Evolutionary conservation across 2,329 filamentous ascomycete genomes (phyloP).

Genomic region (Hypoxylon sp.): DNA sequence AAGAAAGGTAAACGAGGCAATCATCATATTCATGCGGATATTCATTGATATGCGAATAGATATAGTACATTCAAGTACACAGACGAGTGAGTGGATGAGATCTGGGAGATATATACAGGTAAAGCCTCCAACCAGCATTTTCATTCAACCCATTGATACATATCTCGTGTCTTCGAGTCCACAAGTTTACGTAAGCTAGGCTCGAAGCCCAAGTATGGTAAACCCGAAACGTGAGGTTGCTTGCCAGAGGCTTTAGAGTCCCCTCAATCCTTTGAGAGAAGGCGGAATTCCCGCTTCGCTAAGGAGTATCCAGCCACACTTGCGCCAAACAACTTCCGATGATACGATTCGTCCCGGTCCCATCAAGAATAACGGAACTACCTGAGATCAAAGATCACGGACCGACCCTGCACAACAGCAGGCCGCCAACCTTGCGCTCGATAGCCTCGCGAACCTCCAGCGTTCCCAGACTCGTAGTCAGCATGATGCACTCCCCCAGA

Average conservation of each 20-base stretch:
- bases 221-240: too few relatives aligned
- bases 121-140: background rate
- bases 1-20: too few relatives aligned
- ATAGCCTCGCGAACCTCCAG: conserved; percentile 85
- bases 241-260: too few relatives aligned
- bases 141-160: background rate
- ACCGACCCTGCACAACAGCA: conserved; percentile 75
- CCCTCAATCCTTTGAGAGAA: too few relatives aligned
- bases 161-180: background rate
- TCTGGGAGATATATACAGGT: conserved; percentile 4
- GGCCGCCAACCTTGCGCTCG: conserved; percentile 80
- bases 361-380: too few relatives aligned
- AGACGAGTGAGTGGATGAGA: background rate
- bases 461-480: conserved; percentile 79
- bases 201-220: too few relatives aligned
- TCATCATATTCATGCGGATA: too few relatives aligned
- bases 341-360: too few relatives aligned
- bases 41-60: conserved; percentile 10
- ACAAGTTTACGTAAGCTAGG: too few relatives aligned
- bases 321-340: too few relatives aligned
- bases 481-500: conserved; percentile 83
- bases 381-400: conserved; percentile 38
- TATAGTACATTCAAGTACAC: conserved; percentile 21
- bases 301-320: too few relatives aligned
- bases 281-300: too few relatives aligned